phyloP scores from a whole-genome alignment of 208 protist genomes.

The Leishmania guyanensis region DNA sequence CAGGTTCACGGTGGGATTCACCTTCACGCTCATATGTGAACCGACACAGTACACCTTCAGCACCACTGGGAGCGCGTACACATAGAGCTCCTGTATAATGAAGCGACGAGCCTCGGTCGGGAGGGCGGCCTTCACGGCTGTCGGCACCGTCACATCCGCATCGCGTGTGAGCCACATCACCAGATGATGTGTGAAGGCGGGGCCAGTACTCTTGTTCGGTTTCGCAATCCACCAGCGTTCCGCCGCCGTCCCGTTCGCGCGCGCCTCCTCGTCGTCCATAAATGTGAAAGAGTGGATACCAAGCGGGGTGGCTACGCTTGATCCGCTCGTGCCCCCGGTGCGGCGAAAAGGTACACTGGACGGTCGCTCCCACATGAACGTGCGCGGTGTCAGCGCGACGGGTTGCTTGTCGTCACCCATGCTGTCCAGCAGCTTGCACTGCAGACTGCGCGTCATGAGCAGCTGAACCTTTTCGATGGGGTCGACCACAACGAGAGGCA shows the following conservation, averaged over 20 bases:
- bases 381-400: constrained; percentile 51
- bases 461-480: constrained; percentile 52
- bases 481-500: constrained; percentile 65
- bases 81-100: constrained; percentile 77
- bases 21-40: constrained; percentile 53
- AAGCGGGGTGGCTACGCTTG: constrained; percentile 15
- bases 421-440: constrained; percentile 54
- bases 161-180: constrained; percentile 54
- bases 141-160: constrained; percentile 19
- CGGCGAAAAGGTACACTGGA: not conserved
- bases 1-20: constrained; percentile 59
- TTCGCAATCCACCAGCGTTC: constrained; percentile 80
- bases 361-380: constrained; percentile 50
- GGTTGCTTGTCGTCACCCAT: constrained; percentile 20
- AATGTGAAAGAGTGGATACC: constrained; percentile 31
- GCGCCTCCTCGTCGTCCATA: constrained; percentile 6
- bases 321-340: not conserved
- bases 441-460: constrained; percentile 51
- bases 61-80: constrained; percentile 64
- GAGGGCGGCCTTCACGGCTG: constrained; percentile 46
- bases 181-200: constrained; percentile 75
- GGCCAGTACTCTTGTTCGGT: constrained; percentile 75
- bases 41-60: constrained; percentile 88
- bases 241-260: constrained; percentile 18
- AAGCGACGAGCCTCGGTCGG: constrained; percentile 46